Conservation (phyloP, 2,329 filamentous ascomycete species). For the Scleromitrula shiraiana region DNA sequence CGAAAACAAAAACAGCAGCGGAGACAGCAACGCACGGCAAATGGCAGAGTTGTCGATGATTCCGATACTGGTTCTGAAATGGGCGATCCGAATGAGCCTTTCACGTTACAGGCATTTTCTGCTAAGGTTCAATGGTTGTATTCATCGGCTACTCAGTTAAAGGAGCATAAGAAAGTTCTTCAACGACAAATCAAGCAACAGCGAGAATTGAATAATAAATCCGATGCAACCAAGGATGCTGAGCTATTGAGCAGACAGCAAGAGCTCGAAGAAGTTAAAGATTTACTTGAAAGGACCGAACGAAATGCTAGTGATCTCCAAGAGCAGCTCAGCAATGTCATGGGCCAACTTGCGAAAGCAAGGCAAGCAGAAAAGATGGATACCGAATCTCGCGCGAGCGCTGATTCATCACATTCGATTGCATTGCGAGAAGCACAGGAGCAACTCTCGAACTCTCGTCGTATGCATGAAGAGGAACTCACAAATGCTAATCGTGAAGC, state of each 20-base stretch:
- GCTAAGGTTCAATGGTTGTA: conserved; percentile 73
- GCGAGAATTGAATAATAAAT: conserved; percentile 82
- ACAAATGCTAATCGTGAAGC: conserved; percentile 4
- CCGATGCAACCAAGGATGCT: conserved; percentile 62
- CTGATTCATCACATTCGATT: conserved; percentile 14
- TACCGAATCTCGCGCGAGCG: conserved; percentile 17
- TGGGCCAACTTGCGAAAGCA: conserved; percentile 30
- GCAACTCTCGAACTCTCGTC: conserved; percentile 8
- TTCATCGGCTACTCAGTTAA: conserved; percentile 64
- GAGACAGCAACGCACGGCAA: conserved; percentile 44
- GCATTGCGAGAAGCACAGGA: conserved; percentile 18
- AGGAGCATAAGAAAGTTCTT: conserved; percentile 82
- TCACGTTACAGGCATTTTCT: conserved; percentile 69
- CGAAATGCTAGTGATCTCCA: conserved; percentile 27
- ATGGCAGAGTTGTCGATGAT: conserved; percentile 48
- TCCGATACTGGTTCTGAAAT: conserved; percentile 58
- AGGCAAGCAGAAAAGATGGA: conserved; percentile 19
- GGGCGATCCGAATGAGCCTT: conserved; percentile 50
- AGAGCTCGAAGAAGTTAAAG: conserved; percentile 41
- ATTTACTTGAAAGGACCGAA: conserved; percentile 29
- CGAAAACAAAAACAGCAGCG: conserved; percentile 47
- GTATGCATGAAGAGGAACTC: conserved; percentile 6
- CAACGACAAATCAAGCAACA: conserved; percentile 93
- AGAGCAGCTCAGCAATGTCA: conserved; percentile 26
- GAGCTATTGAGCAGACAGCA: conserved; percentile 52